These are phyloP conservation scores for Kwoniella sp. DNA, from an alignment of 768 basidiomycete species.

Conservation along the genomic window DNA sequence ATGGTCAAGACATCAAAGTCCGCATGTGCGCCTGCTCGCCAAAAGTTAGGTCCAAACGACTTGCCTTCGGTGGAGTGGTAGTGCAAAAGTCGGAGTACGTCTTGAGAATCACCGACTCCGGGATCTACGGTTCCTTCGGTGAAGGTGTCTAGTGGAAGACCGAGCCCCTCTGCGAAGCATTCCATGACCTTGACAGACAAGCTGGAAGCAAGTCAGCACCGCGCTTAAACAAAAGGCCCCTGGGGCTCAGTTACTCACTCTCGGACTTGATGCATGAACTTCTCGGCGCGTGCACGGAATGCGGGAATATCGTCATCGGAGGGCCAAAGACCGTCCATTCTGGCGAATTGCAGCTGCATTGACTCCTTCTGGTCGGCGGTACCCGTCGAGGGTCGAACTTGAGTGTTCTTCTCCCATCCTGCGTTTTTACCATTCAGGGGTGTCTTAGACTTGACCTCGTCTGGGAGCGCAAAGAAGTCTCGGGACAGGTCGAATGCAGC, in stretches of 20 bases:
- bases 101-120: conserved; percentile 37
- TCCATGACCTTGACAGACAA: conserved; percentile 43
- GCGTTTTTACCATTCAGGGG: conserved; percentile 39
- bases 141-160: conserved; percentile 40
- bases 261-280: conserved; percentile 39
- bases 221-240: too few species aligned
- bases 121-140: conserved; percentile 37
- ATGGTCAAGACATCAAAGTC: conserved; percentile 50
- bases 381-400: conserved; percentile 47
- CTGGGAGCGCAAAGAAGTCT: conserved; percentile 41
- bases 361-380: conserved; percentile 47
- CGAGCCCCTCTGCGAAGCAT: conserved; percentile 43
- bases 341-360: conserved; percentile 41
- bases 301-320: conserved; percentile 28
- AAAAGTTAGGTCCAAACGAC: conserved; percentile 37
- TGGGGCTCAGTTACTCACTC: conserved; percentile 2
- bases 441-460: conserved; percentile 39
- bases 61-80: conserved; percentile 43
- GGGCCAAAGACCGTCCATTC: conserved; percentile 40
- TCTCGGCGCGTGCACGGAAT: conserved; percentile 23
- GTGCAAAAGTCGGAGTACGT: conserved; percentile 41
- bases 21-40: conserved; percentile 46
- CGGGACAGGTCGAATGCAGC: conserved; percentile 33
- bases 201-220: conserved; percentile 1
- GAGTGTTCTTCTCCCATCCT: conserved; percentile 36